Evolutionary conservation across 352 stramenopile genomes (phyloP).

Genomic region (Ophiocytium majus): DNA sequence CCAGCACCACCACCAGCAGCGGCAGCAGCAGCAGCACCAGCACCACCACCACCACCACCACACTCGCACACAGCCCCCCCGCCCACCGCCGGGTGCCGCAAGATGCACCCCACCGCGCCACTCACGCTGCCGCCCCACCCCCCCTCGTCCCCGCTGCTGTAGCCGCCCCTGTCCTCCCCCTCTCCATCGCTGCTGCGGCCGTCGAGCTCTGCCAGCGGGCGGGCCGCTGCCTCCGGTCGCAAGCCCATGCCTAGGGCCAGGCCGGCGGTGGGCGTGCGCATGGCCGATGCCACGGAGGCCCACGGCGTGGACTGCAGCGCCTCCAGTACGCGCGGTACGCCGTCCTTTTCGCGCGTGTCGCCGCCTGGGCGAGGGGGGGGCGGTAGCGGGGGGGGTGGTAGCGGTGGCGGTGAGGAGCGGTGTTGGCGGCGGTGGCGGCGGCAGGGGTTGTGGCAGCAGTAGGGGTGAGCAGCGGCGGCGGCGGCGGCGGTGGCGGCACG

Average conservation of each 20-base stretch:
- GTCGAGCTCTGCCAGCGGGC: background rate
- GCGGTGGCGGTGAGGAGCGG: background rate
- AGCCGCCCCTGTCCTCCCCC: background rate
- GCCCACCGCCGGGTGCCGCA: too few species aligned
- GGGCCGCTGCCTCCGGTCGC: too few species aligned
- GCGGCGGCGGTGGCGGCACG: background rate
- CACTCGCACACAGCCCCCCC: too few species aligned
- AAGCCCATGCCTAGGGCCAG: too few species aligned
- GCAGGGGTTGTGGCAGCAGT: background rate
- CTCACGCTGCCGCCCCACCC: background rate
- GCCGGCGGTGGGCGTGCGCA: background rate
- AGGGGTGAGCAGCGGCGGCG: background rate
- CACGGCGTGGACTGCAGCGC: slow-evolving; percentile 50
- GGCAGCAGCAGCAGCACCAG: too few species aligned
- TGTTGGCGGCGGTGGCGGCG: background rate
- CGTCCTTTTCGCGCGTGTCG: slow-evolving; percentile 43
- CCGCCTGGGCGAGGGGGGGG: slow-evolving; percentile 15
- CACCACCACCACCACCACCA: too few species aligned
- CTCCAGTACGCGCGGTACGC: slow-evolving; percentile 41
- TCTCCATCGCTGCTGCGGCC: background rate
- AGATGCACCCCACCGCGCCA: too few species aligned
- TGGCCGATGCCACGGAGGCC: slow-evolving; percentile 22
- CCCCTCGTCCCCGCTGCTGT: slow-evolving; percentile 1
- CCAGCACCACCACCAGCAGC: too few species aligned
- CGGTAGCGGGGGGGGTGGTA: background rate